phyloP scores from a whole-genome alignment of 2,329 filamentous ascomycete species.

The Ophiostoma angusticollis region DNA sequence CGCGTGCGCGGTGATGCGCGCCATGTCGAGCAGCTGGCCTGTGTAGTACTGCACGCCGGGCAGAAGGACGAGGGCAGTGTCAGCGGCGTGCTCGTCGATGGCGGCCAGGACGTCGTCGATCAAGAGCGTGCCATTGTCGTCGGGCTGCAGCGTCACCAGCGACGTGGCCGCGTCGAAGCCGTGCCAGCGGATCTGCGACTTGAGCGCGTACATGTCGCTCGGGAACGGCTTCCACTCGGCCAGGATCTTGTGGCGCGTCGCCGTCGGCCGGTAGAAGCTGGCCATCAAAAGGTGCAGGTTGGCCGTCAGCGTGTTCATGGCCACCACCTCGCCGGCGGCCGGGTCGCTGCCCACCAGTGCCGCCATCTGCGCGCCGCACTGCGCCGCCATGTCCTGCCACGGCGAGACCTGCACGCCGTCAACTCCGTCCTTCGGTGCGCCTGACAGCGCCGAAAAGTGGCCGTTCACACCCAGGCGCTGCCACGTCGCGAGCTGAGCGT shows the following conservation, averaged over 20 bases:
- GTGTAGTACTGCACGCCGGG: constrained; percentile 89
- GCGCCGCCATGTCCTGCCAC: constrained; percentile 70
- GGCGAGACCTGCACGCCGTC: constrained; percentile 41
- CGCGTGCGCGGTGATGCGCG: constrained; percentile 64
- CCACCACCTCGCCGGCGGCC: constrained; percentile 63
- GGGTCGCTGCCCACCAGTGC: constrained; percentile 65
- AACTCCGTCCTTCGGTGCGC: no score
- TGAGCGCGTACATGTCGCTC: constrained; percentile 76
- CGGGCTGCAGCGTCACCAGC: constrained; percentile 62
- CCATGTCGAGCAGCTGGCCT: constrained; percentile 76
- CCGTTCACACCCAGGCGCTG: constrained; percentile 72
- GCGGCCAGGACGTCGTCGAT: constrained; percentile 58
- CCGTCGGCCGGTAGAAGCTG: constrained; percentile 64
- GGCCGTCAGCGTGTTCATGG: constrained; percentile 77
- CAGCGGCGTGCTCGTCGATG: constrained; percentile 62
- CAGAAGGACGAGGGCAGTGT: constrained; percentile 64
- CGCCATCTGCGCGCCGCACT: constrained; percentile 55
- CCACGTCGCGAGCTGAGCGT: constrained; percentile 71
- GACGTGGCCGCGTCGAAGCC: constrained; percentile 51
- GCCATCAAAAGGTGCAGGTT: constrained; percentile 76
- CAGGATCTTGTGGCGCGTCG: constrained; percentile 60
- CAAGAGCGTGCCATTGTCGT: constrained; percentile 45
- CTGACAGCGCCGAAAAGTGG: constrained; percentile 59
- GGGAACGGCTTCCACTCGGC: constrained; percentile 87
- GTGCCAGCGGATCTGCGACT: constrained; percentile 67